Evolutionary conservation across 768 basidiomycete genomes (phyloP), one percentile per base, ranked within the genome.

Genomic region (Mycena maculata): DNA sequence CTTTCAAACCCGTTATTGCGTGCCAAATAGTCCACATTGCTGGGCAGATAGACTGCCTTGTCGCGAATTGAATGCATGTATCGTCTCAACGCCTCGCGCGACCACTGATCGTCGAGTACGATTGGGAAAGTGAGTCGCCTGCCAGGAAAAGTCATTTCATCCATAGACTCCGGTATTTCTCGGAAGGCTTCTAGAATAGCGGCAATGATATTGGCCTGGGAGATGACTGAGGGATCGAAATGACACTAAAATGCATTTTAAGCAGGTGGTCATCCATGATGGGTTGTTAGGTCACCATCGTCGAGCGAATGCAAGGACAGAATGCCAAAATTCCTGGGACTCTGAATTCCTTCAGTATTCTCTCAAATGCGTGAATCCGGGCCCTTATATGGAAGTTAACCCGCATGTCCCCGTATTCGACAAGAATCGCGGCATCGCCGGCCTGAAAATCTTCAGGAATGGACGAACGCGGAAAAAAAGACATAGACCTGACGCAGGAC

Each of bases 11-110:
- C 89, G 68, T 90, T 91, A 47, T 89, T 90, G 41, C 77, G 79
- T 0, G 88, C 88, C 2, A 92, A 81, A 70, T 91, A 91, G 41
- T 89, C 86, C 38, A 91, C 77, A 69, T 92, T 92, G 73, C 86
- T 88, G 0, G 90, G 91, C 0, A 92, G 77, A 74, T 92, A 92
- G 1, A 86, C 87, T 0, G 90, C 90, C 54, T 83, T 83, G 50
- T 84, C 80, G 12, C 91, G 79, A 0, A 80, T 85, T 0, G 85
- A 83, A 9, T 75, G 77, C 84, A 86, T 88, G 73, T 92, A 90
- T 23, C 85, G 81, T 47, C 83, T 74, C 28, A 90, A 77, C 5
- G 89, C 88, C 13, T 87, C 87, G 11, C 79, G 79, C 64, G 74
- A 85, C 84, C 88, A 87, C 7, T 79, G 80, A 71, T 92, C 90